Conservation (phyloP, 441 rosid species). For the Kokia cookei region DNA sequence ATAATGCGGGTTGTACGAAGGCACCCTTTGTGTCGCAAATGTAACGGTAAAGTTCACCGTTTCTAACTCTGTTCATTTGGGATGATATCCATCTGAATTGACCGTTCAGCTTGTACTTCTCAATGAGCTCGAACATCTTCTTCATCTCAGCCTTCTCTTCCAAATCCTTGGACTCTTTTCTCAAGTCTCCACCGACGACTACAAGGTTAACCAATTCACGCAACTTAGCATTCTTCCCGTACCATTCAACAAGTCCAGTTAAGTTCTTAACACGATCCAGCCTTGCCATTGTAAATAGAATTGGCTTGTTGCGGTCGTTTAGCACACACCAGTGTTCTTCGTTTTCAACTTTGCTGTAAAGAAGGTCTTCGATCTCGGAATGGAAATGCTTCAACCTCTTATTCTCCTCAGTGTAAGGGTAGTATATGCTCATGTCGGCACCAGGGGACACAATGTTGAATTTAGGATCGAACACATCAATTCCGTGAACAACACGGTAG, state of each 20-base stretch:
- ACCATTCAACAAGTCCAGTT: conserved; percentile 89
- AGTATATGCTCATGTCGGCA: conserved; percentile 84
- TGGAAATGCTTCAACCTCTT: conserved; percentile 67
- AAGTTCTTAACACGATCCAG: conserved; percentile 91
- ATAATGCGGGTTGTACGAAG: conserved; percentile 71
- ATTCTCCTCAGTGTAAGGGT: conserved; percentile 63
- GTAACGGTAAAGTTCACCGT: conserved; percentile 68
- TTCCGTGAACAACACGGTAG: conserved; percentile 90
- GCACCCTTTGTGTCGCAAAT: conserved; percentile 68
- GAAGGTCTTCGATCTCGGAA: conserved; percentile 76
- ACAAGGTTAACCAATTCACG: conserved; percentile 78
- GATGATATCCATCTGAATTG: conserved; percentile 95
- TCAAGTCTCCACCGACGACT: conserved; percentile 86
- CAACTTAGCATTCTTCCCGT: conserved; percentile 60
- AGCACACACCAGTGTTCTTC: conserved; percentile 76
- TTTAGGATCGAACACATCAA: conserved; percentile 88
- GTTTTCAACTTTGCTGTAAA: conserved; percentile 73
- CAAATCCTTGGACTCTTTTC: conserved; percentile 74
- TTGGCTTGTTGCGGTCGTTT: conserved; percentile 73
- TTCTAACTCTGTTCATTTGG: conserved; percentile 77
- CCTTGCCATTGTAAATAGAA: conserved; percentile 92
- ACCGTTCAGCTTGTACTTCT: conserved; percentile 65
- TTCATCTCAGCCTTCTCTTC: conserved; percentile 90
- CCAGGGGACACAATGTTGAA: conserved; percentile 98
- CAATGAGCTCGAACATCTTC: conserved; percentile 63